Base-by-base conservation (phyloP, 306 rosid species). In the Dryas octopetala region DNA sequence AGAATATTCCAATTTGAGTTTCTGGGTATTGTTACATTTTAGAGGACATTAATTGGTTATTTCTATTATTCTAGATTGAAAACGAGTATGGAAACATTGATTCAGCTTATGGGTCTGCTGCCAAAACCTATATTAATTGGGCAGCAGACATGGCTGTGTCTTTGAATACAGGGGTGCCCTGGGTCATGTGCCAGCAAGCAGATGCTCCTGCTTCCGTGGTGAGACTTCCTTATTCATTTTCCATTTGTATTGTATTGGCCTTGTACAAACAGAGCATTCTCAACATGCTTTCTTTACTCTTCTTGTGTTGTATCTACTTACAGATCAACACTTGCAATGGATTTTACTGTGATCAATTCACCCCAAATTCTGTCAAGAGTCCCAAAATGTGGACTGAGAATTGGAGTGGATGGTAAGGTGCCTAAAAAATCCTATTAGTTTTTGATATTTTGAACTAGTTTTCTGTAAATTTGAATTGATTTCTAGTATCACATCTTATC, bases 361-460 rank as follows among this genome's bases (percentile, higher is more conserved):
- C 84, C 23, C 97, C 98, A 66, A 95, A 86, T 82, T 86, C 97
- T 17, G 71, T 89, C 9, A 68, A 80, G 5, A 95, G 87, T 66
- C 98, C 98, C 61, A 95, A 95, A 85, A 82, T 95, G 68, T 95
- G 97, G 97, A 95, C 98, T 9, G 98, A 95, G 88, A 85, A 86
- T 81, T 95, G 91, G 91, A 85, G 76, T 70, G 97, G 98, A 86
- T 95, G 98, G 98, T 95, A 63, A 75, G 85, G 38, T 63, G 13
- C 60, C 67, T 38, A 44, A 15, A 28, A 8, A 57, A 4, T 74
- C 43, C 14, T 48, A 8, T 66, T 49, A 23, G 6, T 5, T 40
- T 40, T 2, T 8, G 44, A 19, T 47, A 26, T 16, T 59, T 55
- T 44, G 40, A 58, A 61, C 48, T 19, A 14, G 15, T 46, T 13